A percentile compares a stretch with the other conserved stretches of the same genome.
Evolutionary conservation across 306 rosid species (phyloP).

Genomic region (Pyrus bretschneideri): DNA sequence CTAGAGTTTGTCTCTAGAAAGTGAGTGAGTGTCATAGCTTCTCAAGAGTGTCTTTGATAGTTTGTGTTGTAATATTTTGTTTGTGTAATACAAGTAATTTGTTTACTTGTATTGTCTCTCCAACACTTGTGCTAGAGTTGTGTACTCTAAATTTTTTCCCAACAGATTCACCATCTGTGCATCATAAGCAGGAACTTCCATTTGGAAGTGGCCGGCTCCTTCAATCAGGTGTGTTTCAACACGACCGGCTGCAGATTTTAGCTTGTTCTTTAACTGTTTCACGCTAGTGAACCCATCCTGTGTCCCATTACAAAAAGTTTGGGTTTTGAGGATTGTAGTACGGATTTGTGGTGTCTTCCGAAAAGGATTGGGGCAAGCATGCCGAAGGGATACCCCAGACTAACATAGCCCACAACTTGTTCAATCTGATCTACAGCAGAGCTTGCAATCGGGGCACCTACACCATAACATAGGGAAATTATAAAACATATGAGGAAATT

Average conservation of each 20-base stretch:
- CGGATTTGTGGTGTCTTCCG: conserved; percentile 77
- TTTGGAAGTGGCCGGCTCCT: conserved; percentile 79
- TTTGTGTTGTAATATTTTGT: no score
- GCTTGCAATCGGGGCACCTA: conserved; percentile 97
- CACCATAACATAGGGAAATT: neutral
- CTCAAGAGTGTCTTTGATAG: no score
- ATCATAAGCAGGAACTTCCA: conserved; percentile 88
- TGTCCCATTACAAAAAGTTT: conserved; percentile 87
- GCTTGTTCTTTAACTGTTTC: conserved; percentile 71
- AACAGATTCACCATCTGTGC: conserved; percentile 53
- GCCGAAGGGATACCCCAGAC: conserved; percentile 97
- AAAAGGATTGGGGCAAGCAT: conserved; percentile 75
- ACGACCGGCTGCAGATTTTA: conserved; percentile 57
- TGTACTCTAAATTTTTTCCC: no score
- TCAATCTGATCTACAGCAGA: conserved; percentile 77
- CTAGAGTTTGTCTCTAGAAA: no score
- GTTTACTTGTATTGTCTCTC: no score
- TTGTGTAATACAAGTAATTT: no score
- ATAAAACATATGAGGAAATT: neutral
- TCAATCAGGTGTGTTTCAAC: conserved; percentile 62
- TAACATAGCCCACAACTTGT: conserved; percentile 73
- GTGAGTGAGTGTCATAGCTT: no score
- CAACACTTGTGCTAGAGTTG: no score
- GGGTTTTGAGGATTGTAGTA: conserved; percentile 62
- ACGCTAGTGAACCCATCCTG: conserved; percentile 82